Evolutionary conservation across 148 eudicot species (phyloP), one percentile per base, ranked within the genome.

Genomic region (Rhododendron williamsianum): DNA sequence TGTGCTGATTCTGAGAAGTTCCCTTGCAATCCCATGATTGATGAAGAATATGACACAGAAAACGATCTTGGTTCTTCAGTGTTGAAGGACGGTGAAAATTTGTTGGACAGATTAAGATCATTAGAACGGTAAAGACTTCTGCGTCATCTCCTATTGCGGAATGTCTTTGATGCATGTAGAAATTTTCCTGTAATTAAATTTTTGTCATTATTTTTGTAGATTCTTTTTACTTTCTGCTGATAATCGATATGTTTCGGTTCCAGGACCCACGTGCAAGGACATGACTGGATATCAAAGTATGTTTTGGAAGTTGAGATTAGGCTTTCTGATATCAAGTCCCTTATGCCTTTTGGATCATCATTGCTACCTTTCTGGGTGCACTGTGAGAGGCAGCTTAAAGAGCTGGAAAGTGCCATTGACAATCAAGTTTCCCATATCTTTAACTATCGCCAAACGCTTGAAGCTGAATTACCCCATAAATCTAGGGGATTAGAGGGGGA

Each of bases 351-450:
- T 83, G 98, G 95, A 33, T 89, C 91, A 51, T 90, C 94, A 23
- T 87, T 97, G 89, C 89, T 90, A 79, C 98, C 98, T 12, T 97
- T 95, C 87, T 97, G 99, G 99, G 54, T 88, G 91, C 99, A 94
- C 85, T 92, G 92, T 41, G 93, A 97, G 86, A 87, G 84, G 63
- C 90, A 91, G 87, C 90, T 97, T 76, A 91, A 90, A 87, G 93
- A 83, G 85, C 89, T 97, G 69, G 96, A 93, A 90, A 89, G 84
- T 86, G 89, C 89, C 52, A 60, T 97, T 43, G 89, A 90, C 74
- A 81, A 86, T 86, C 91, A 89, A 80, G 86, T 89, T 81, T 85
- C 81, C 79, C 82, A 85, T 36, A 80, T 18, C 69, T 81, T 27
- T 45, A 80, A 84, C 82, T 45, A 86, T 78, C 85, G 85, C 85